phyloP scores from a whole-genome alignment of 73 alveolate genomes.

The Tetrahymena elliotti region DNA sequence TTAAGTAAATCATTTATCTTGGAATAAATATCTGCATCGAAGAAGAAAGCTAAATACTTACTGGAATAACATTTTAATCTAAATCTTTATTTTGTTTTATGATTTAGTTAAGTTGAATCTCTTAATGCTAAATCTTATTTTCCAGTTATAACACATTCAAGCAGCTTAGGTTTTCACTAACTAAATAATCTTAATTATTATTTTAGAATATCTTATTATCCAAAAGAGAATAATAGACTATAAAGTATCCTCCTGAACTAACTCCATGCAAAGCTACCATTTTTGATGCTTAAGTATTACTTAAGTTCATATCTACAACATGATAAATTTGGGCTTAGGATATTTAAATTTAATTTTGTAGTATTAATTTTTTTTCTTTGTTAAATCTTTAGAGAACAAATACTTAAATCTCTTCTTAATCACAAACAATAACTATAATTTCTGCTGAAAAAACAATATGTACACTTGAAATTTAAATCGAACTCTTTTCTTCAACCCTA shows the following conservation, averaged over 20 bases:
- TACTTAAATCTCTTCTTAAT: neutral
- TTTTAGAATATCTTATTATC: neutral
- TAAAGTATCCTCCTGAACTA: neutral
- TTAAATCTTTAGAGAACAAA: neutral
- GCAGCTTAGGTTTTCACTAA: neutral
- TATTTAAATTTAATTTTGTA: too few relatives aligned
- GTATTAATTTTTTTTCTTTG: neutral
- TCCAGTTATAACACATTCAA: too few relatives aligned
- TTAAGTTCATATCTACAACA: neutral
- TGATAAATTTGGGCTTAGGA: neutral
- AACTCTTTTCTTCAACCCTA: neutral
- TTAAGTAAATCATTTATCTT: neutral
- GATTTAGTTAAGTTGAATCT: neutral
- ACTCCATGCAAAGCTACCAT: neutral
- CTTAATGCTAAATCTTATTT: neutral
- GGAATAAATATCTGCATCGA: neutral
- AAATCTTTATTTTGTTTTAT: neutral
- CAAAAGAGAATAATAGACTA: neutral
- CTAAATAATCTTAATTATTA: too few relatives aligned
- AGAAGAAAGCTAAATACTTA: neutral
- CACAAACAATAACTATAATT: neutral
- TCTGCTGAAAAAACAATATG: neutral
- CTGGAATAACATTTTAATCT: neutral
- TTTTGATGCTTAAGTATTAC: too few relatives aligned
- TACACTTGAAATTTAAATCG: neutral